Base-by-base conservation (phyloP, 1,284 basidiomycete genomes). In the Pisolithus thermaeus region DNA sequence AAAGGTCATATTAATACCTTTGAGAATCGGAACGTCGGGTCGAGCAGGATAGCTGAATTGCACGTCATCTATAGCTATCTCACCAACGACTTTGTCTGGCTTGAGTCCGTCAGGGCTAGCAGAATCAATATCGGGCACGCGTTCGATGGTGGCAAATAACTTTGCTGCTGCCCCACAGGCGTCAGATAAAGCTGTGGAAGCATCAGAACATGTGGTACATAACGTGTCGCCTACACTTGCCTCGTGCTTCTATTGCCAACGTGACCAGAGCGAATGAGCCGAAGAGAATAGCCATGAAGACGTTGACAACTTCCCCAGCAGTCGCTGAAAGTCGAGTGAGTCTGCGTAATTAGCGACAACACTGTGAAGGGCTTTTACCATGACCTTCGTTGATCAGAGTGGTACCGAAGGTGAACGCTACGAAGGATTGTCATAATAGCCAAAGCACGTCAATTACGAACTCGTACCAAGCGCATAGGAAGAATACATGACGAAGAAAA, bases 11-110 rank as follows among this genome's bases (percentile, higher is more conserved):
- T 71, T 75, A 35, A 92, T 68, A 36, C 84, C 84, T 64, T 92
- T 87, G 56, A 97, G 80, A 46, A 97, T 89, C 20, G 81, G 83
- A 0, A 96, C 86, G 43, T 81, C 78, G 0, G 91, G 90, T 22
- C 96, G 86, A 2, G 92, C 90, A 0, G 95, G 95, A 66, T 99
- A 99, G 66, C 76, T 84, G 76, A 98, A 97, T 53, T 82, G 78
- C 64, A 98, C 79, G 57, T 89, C 69, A 59, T 90, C 80, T 50
- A 97, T 72, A 2, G 71, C 70, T 61, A 98, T 90, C 60, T 87
- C 76, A 32, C 97, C 95, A 1, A 76, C 59, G 52, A 95, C 86
- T 2, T 70, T 70, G 23, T 83, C 81, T 0, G 84, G 93, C 63
- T 86, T 86, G 41, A 84, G 70, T 7, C 96, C 96, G 1, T 66